phyloP scores from a whole-genome alignment of 2,329 filamentous ascomycete species.

The Nothophoma quercina region DNA sequence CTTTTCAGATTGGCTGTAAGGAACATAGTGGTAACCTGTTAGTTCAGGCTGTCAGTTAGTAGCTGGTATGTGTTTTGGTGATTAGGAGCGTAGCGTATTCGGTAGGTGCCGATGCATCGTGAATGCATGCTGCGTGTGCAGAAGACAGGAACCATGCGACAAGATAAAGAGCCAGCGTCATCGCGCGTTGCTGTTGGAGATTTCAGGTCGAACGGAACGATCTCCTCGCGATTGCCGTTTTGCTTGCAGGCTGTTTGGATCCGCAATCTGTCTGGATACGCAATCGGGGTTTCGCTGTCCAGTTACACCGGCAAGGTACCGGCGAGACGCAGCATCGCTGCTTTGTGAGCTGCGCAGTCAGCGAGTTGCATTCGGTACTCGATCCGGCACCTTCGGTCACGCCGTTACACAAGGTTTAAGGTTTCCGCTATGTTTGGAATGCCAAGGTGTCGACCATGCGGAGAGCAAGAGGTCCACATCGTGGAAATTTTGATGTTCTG shows the following conservation, averaged over 20 bases:
- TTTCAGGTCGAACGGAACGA: too few relatives aligned
- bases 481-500: slow-evolving; percentile 1
- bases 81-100: not conserved
- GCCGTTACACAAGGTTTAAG: not conserved
- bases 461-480: not conserved
- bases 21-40: not conserved
- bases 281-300: not conserved
- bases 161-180: too few relatives aligned
- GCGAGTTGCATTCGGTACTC: not conserved
- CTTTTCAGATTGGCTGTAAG: not conserved
- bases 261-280: not conserved
- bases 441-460: not conserved
- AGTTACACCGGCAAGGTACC: not conserved
- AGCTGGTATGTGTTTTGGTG: slow-evolving; percentile 1
- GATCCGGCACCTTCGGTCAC: not conserved
- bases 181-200: not conserved
- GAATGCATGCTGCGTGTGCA: not conserved
- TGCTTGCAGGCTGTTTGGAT: too few relatives aligned
- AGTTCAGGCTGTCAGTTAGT: not conserved
- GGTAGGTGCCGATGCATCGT: not conserved
- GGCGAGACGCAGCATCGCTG: slow-evolving; percentile 4
- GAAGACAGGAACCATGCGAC: too few relatives aligned
- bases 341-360: slow-evolving; percentile 7
- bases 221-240: too few relatives aligned
- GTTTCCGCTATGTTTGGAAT: not conserved